Evolutionary conservation across 2,329 filamentous ascomycete genomes (phyloP).

Genomic region (Alternaria alternata): DNA sequence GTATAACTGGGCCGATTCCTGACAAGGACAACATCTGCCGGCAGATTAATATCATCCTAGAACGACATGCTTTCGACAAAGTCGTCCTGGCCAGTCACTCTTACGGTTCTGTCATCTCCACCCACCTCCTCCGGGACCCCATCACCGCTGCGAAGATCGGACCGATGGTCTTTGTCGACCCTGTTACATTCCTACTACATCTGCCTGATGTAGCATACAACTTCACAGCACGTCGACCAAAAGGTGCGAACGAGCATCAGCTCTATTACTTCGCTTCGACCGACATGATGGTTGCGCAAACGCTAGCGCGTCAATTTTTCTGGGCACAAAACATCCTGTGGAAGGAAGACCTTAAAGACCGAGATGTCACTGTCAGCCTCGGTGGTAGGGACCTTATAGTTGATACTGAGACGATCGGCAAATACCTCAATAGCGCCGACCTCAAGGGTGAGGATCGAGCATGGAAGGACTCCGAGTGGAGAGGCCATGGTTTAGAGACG

Average conservation of each 20-base stretch:
- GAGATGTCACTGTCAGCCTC: constrained; percentile 65
- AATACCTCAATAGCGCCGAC: constrained; percentile 61
- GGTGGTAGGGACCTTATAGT: constrained; percentile 71
- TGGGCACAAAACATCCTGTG: constrained; percentile 76
- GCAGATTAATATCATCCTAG: constrained; percentile 66
- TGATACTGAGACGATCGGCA: constrained; percentile 64
- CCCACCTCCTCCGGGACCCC: constrained; percentile 66
- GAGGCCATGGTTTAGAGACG: constrained; percentile 61
- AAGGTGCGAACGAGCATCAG: constrained; percentile 71
- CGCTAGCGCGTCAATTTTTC: constrained; percentile 72
- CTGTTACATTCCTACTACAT: constrained; percentile 72
- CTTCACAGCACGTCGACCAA: constrained; percentile 57
- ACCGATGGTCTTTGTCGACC: constrained; percentile 65
- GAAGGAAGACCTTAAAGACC: constrained; percentile 67
- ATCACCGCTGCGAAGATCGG: constrained; percentile 57
- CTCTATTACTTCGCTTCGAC: constrained; percentile 75
- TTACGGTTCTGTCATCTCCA: constrained; percentile 70
- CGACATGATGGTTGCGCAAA: constrained; percentile 72
- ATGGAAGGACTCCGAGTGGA: constrained; percentile 49
- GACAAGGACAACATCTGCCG: constrained; percentile 62
- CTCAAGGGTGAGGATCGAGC: constrained; percentile 36
- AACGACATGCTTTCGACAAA: constrained; percentile 64
- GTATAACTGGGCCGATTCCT: constrained; percentile 65
- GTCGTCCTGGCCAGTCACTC: constrained; percentile 69
- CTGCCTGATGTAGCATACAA: constrained; percentile 76